Evolutionary conservation across 345 rosid species (phyloP).

Genomic region (Chamaenerion angustifolium): DNA sequence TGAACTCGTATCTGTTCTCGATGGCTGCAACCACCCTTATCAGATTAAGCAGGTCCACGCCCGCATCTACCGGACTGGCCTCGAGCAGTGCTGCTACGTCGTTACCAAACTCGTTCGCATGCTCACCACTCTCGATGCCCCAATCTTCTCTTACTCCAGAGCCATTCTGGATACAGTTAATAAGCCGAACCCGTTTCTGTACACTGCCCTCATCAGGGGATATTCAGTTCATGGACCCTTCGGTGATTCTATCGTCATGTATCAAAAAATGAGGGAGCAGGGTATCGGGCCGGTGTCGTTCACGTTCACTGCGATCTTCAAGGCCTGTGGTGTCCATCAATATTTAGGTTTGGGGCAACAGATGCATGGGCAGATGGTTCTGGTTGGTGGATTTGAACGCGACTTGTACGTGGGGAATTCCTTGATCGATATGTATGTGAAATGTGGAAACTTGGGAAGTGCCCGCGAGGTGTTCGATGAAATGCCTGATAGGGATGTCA

Average conservation of each 20-base stretch:
- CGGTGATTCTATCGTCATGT: conserved; percentile 25
- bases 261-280: conserved; percentile 35
- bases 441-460: conserved; percentile 33
- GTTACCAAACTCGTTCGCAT: conserved; percentile 54
- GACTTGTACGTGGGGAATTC: conserved; percentile 58
- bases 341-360: conserved; percentile 47
- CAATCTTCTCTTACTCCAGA: conserved; percentile 40
- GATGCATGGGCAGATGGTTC: conserved; percentile 59
- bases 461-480: conserved; percentile 59
- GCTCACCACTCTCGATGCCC: conserved; percentile 31
- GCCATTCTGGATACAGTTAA: conserved; percentile 38
- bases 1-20: conserved; percentile 33
- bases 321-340: conserved; percentile 27
- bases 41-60: conserved; percentile 52
- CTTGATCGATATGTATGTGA: conserved; percentile 44
- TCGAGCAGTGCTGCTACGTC: conserved; percentile 46
- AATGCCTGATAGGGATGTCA: conserved; percentile 46
- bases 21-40: conserved; percentile 21
- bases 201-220: conserved; percentile 63
- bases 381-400: conserved; percentile 42
- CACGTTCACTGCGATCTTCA: conserved; percentile 67
- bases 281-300: conserved; percentile 47
- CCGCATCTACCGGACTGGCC: conserved; percentile 27
- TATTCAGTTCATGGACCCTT: conserved; percentile 31
- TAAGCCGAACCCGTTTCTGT: conserved; percentile 53